Evolutionary conservation across 108 stramenopile genomes (phyloP), one percentile per base, ranked within the genome.

Genomic region (Craspedostauros australis): DNA sequence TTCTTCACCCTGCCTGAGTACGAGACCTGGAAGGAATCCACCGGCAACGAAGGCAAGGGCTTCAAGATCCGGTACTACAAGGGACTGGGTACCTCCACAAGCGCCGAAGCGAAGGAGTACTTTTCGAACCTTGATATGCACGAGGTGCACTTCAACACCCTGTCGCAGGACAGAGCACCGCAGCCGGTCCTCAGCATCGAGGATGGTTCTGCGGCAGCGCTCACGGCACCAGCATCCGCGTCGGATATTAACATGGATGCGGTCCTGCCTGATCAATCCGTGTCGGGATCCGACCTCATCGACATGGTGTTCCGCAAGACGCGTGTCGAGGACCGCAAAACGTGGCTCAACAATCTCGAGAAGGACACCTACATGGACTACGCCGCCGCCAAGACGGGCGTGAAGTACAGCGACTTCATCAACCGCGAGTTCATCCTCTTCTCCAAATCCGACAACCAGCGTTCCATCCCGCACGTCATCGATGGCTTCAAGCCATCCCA

Each of bases 401-500:
- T 96, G 24, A 79, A 80, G 39, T 97, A 91, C 74, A 76, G 76
- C 15, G 81, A 92, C 30, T 99, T 99, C 62, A 84, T 99, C 68
- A 97, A 99, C 77, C 69, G 79, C 43, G 99, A 99, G 62, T 91
- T 98, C 12, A 87, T 97, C 41, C 92, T 96, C 34, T 99, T 97
- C 70, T 96, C 95, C 22, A 54, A 75, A 26, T 85, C 85, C 39
- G 99, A 99, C 72, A 97, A 97, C 62, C 55, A 44, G 11, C 68
- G 99, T 20, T 95, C 94, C 3, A 95, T 99, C 46, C 94, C 97
- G 9, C 77, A 82, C 70, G 50, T 98, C 15, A 67, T 98, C 59
- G 99, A 99, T 61, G 99, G 99, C 0, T 84, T 99, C 55, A 99
- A 99, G 74, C 97, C 98, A 2, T 93, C 95, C 9, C 97, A 98